Conservation (phyloP, 768 basidiomycete genomes). For the Trametes punicea region DNA sequence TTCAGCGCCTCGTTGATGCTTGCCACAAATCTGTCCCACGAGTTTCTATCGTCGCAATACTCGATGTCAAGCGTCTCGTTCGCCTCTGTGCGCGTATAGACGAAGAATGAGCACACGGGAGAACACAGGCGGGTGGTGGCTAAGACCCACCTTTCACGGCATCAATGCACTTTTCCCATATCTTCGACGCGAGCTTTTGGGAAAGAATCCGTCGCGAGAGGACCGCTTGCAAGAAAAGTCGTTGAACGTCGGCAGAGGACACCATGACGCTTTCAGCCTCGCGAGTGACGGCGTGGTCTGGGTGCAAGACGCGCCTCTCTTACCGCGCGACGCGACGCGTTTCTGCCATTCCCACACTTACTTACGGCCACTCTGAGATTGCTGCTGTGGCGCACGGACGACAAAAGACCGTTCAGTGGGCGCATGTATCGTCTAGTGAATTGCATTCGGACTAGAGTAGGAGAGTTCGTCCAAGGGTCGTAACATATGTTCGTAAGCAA, state of each 20-base stretch:
- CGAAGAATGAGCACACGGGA: neutral
- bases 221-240: slow-evolving; percentile 76
- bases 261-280: slow-evolving; percentile 24
- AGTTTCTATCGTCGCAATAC: slow-evolving; percentile 38
- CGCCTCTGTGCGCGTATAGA: slow-evolving; percentile 42
- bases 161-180: slow-evolving; percentile 67
- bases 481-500: slow-evolving; percentile 17
- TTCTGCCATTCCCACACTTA: slow-evolving; percentile 11
- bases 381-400: neutral
- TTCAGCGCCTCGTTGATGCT: slow-evolving; percentile 63
- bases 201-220: slow-evolving; percentile 69
- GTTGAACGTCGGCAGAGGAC: slow-evolving; percentile 60
- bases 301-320: slow-evolving; percentile 26
- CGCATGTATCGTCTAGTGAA: neutral
- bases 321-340: slow-evolving; percentile 21
- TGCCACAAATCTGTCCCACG: slow-evolving; percentile 60
- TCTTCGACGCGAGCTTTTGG: slow-evolving; percentile 54
- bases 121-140: neutral
- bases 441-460: slow-evolving; percentile 10
- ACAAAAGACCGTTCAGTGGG: neutral
- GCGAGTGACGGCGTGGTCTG: neutral
- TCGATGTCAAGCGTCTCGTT: slow-evolving; percentile 48
- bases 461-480: slow-evolving; percentile 10
- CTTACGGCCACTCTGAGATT: neutral
- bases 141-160: slow-evolving; percentile 57